Evolutionary conservation across 164 flowering plant genomes (phyloP).

Genomic region (Protea cynaroides): DNA sequence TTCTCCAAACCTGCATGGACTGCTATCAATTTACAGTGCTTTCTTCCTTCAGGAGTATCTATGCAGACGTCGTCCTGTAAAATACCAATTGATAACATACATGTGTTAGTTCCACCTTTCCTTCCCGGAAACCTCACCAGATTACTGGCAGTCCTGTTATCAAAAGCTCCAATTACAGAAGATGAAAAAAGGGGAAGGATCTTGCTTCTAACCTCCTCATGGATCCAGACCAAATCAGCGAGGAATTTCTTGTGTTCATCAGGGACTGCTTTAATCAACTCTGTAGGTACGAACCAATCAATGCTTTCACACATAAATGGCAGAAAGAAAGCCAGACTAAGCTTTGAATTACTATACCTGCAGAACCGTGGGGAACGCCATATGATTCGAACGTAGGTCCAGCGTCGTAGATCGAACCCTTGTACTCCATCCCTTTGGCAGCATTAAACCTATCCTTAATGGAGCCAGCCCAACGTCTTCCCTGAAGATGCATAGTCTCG

Average conservation of each 20-base stretch:
- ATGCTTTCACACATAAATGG: not conserved
- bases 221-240: conserved; percentile 82
- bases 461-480: conserved; percentile 85
- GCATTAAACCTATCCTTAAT: conserved; percentile 46
- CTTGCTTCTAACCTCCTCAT: conserved; percentile 67
- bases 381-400: conserved; percentile 78
- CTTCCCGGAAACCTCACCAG: not conserved
- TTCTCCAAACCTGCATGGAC: conserved; percentile 89
- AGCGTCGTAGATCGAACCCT: conserved; percentile 90
- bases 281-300: conserved; percentile 28
- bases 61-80: conserved; percentile 68
- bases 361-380: conserved; percentile 88
- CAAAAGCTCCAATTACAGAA: conserved; percentile 1
- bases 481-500: conserved; percentile 83
- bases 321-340: not conserved
- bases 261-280: conserved; percentile 78
- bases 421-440: conserved; percentile 47
- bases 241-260: conserved; percentile 90
- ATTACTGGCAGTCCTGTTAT: not conserved
- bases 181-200: too few relatives aligned
- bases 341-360: conserved; percentile 41
- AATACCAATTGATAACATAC: conserved; percentile 10
- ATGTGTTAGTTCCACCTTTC: not conserved
- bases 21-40: conserved; percentile 64
- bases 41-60: conserved; percentile 51